Evolutionary conservation across 805 yeast species (phyloP).

Genomic region (Candida patagonica): DNA sequence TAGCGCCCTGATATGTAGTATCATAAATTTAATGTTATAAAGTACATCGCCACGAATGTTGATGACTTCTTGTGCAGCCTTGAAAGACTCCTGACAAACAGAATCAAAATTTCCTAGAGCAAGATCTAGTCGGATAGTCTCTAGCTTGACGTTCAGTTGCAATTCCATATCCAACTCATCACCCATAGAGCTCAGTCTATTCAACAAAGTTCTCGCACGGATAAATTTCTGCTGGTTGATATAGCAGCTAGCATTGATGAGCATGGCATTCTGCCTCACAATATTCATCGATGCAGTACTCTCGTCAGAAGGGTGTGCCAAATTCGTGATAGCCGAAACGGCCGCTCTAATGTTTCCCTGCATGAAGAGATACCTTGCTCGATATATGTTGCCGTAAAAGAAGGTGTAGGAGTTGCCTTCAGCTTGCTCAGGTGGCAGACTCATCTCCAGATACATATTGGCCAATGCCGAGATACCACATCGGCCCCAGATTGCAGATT

Average conservation of each 20-base stretch:
- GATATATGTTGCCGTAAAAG: constrained; percentile 6
- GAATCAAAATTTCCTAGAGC: constrained; percentile 8
- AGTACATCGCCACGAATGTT: constrained; percentile 42
- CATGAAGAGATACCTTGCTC: constrained; percentile 4
- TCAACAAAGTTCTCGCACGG: constrained; percentile 6
- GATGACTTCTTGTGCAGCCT: constrained; percentile 36
- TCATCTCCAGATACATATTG: constrained; percentile 11
- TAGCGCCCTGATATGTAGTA: constrained; percentile 40
- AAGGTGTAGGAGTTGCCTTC: constrained; percentile 3
- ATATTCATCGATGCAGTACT: constrained; percentile 9
- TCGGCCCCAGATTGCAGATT: constrained; percentile 15
- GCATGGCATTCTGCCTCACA: constrained; percentile 12
- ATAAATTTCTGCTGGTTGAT: constrained; percentile 8
- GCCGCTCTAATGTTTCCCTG: constrained; percentile 4
- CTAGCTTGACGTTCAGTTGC: constrained; percentile 15
- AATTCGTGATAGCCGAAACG: background rate
- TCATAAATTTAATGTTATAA: constrained; percentile 38
- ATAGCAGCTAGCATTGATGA: constrained; percentile 8
- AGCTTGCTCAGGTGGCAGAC: background rate
- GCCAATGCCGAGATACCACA: constrained; percentile 13
- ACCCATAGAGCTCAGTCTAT: constrained; percentile 3
- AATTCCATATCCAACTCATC: constrained; percentile 3
- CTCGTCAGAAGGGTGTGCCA: constrained; percentile 1
- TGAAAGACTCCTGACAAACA: constrained; percentile 30
- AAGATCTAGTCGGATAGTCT: constrained; percentile 17